phyloP scores from a whole-genome alignment of 2,329 filamentous ascomycete species.

The Coniella vitis region DNA sequence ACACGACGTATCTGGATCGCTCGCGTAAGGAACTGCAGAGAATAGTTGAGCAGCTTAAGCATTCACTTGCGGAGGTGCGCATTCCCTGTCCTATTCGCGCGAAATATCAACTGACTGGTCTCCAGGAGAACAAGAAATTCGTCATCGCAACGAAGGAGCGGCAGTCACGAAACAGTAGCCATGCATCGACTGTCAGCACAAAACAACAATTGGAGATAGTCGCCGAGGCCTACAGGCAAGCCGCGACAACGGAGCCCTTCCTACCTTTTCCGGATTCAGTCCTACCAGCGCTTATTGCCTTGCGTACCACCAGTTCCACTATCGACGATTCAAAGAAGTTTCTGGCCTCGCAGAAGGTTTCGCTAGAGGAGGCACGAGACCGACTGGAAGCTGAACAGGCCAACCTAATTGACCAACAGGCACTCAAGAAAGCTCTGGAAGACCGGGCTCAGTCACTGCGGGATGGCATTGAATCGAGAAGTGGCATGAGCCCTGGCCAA shows the following conservation, averaged over 20 bases:
- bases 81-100: constrained; percentile 4
- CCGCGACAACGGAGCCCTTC: constrained; percentile 55
- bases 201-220: constrained; percentile 36
- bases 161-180: not conserved
- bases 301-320: constrained; percentile 59
- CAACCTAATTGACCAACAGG: constrained; percentile 46
- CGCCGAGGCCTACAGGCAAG: constrained; percentile 57
- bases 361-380: constrained; percentile 36
- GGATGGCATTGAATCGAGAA: constrained; percentile 48
- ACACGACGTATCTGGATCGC: constrained; percentile 53
- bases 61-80: constrained; percentile 39
- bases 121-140: constrained; percentile 17
- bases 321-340: constrained; percentile 58
- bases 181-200: not conserved
- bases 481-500: constrained; percentile 53
- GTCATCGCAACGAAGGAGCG: not conserved
- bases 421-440: constrained; percentile 46
- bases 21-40: constrained; percentile 62
- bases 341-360: constrained; percentile 38
- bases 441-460: constrained; percentile 54
- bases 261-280: constrained; percentile 61
- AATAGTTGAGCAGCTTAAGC: constrained; percentile 48
- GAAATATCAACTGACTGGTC: constrained; percentile 14
- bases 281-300: constrained; percentile 63
- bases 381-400: constrained; percentile 45